A percentile compares a stretch with the other conserved stretches of the same genome.
These are phyloP conservation scores for Aspergillus sp. DNA, from an alignment of 2,329 filamentous ascomycete genomes.

Conservation along the genomic window DNA sequence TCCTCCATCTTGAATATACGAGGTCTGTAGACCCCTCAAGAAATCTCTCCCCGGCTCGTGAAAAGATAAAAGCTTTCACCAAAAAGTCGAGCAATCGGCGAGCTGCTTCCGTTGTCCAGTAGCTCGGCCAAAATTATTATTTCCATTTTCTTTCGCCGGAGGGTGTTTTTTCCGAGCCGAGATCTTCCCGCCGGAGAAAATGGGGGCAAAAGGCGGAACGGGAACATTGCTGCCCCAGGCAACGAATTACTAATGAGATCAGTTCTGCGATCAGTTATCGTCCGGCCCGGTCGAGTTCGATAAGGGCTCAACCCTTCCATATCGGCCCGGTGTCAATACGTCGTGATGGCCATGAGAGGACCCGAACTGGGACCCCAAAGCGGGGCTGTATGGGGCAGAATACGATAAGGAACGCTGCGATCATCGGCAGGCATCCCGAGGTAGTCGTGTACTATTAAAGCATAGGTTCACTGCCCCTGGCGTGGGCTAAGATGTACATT, in stretches of 20 bases:
- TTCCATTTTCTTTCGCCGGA: slow-evolving; percentile 27
- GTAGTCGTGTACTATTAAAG: slow-evolving; percentile 1
- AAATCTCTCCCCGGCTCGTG: slow-evolving; percentile 13
- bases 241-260: neutral
- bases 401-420: slow-evolving; percentile 4
- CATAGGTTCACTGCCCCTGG: neutral
- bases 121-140: slow-evolving; percentile 37
- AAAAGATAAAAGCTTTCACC: slow-evolving; percentile 16
- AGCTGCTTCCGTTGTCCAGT: slow-evolving; percentile 19
- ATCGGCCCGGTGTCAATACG: neutral
- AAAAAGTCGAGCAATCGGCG: slow-evolving; percentile 15
- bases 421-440: slow-evolving; percentile 11
- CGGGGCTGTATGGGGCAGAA: slow-evolving; percentile 6
- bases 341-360: neutral
- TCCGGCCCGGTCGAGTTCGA: slow-evolving; percentile 2
- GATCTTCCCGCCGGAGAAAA: slow-evolving; percentile 16
- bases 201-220: slow-evolving; percentile 14
- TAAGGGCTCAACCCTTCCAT: slow-evolving; percentile 2
- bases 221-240: slow-evolving; percentile 16
- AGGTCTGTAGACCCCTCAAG: slow-evolving; percentile 32
- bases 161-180: slow-evolving; percentile 28
- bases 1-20: slow-evolving; percentile 65
- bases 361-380: neutral
- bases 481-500: neutral
- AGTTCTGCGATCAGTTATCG: neutral